Evolutionary conservation across 352 stramenopile genomes (phyloP).

Genomic region (Phytopythium aichiense): DNA sequence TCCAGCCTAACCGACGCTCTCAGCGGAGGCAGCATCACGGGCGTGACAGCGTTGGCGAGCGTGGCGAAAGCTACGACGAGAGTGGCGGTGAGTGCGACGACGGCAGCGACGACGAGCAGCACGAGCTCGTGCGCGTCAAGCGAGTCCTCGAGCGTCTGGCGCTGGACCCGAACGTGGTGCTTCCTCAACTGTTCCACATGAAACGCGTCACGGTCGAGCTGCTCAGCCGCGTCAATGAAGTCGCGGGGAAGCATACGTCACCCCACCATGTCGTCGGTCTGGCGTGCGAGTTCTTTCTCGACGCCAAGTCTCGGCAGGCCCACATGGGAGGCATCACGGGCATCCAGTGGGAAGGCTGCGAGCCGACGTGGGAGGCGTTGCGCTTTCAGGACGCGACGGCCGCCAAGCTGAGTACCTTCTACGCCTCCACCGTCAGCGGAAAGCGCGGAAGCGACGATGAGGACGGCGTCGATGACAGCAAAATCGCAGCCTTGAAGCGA

Average conservation of each 20-base stretch:
- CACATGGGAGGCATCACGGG: conserved; percentile 43
- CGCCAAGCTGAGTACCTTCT: conserved; percentile 23
- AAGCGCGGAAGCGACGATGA: not conserved
- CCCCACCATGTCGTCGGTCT: conserved; percentile 13
- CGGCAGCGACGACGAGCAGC: not conserved
- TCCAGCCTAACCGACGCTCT: not conserved
- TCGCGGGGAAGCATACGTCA: not conserved
- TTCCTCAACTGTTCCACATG: conserved; percentile 50
- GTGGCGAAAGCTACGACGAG: not conserved
- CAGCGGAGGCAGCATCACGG: not conserved
- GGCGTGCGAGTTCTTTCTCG: conserved; percentile 55
- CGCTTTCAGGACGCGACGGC: conserved; percentile 34
- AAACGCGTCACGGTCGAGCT: conserved; percentile 54
- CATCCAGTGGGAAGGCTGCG: conserved; percentile 36
- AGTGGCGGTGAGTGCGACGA: conserved; percentile 3
- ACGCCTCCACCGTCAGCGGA: not conserved
- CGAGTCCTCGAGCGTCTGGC: conserved; percentile 8
- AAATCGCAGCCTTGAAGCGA: not conserved
- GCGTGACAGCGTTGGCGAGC: not conserved
- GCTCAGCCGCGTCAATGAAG: conserved; percentile 42
- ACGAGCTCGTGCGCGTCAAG: conserved; percentile 5
- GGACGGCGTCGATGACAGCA: not conserved
- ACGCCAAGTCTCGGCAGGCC: conserved; percentile 19
- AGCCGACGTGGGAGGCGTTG: conserved; percentile 41
- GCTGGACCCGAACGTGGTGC: conserved; percentile 37